Percentiles rank a stretch among this genome's conserved stretches.
phyloP scores from a whole-genome alignment of 306 rosid species.

The Quercus engelmannii region DNA sequence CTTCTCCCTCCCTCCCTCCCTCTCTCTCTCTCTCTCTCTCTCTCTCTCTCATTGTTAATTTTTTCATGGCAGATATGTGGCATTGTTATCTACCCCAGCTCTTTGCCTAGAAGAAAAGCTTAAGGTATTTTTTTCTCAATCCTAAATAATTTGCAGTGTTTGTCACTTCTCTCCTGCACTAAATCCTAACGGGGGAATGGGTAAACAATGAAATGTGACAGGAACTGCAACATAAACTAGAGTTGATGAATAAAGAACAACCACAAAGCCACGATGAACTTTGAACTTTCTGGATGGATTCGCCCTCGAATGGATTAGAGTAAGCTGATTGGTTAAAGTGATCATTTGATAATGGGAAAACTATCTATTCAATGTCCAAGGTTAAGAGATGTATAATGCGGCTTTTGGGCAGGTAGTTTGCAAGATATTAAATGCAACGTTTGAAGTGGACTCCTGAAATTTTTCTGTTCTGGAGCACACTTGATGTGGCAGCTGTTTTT shows the following conservation, averaged over 20 bases:
- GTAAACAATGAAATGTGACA: constrained; percentile 26
- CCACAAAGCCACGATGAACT: constrained; percentile 77
- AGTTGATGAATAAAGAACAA: constrained; percentile 59
- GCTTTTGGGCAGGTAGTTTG: constrained; percentile 28
- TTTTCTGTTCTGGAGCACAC: background rate
- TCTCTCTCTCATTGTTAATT: constrained; percentile 19
- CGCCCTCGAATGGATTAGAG: constrained; percentile 3
- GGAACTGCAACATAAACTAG: constrained; percentile 86
- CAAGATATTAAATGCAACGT: constrained; percentile 21
- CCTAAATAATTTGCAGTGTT: background rate
- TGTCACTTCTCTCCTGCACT: background rate
- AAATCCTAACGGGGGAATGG: constrained; percentile 18
- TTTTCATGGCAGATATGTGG: constrained; percentile 65
- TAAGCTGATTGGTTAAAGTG: constrained; percentile 23
- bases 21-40: constrained; percentile 5
- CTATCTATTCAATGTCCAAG: background rate
- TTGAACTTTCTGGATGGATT: constrained; percentile 28
- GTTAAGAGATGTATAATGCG: constrained; percentile 17
- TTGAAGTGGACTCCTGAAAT: background rate
- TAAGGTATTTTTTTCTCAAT: constrained; percentile 42
- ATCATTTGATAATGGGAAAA: constrained; percentile 14
- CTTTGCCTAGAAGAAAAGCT: constrained; percentile 80
- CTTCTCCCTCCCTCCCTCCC: background rate
- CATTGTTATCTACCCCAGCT: constrained; percentile 81
- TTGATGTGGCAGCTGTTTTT: background rate